Percentiles rank a stretch among this genome's conserved stretches.
These are phyloP conservation scores for Yamadazyma epiphylla DNA, from an alignment of 1,139 yeast species.

Conservation along the genomic window DNA sequence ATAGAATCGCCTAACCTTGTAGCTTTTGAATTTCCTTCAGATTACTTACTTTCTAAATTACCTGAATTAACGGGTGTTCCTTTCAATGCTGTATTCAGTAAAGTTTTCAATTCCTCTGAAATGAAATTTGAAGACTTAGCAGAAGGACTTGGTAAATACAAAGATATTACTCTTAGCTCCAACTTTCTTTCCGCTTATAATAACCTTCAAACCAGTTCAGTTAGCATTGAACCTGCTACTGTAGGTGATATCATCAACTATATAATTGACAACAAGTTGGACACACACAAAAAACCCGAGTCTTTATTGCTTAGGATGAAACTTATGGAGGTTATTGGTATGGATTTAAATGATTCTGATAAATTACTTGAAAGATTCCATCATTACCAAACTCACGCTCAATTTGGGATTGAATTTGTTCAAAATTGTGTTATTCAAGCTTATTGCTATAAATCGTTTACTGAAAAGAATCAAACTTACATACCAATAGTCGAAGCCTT, in stretches of 20 bases:
- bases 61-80: constrained; percentile 6
- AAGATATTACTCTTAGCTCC: background rate
- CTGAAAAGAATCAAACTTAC: constrained; percentile 24
- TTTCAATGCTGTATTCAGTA: constrained; percentile 9
- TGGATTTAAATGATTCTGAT: constrained; percentile 25
- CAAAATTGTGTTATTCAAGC: constrained; percentile 27
- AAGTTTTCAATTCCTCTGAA: constrained; percentile 6
- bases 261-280: constrained; percentile 22
- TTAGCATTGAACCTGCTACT: background rate
- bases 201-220: background rate
- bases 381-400: constrained; percentile 32
- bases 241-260: constrained; percentile 9
- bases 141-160: constrained; percentile 8
- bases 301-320: constrained; percentile 24
- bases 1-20: constrained; percentile 4
- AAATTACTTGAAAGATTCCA: constrained; percentile 28
- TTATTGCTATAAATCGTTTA: constrained; percentile 40
- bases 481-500: constrained; percentile 46
- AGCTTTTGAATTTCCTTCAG: constrained; percentile 8
- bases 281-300: constrained; percentile 19
- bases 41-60: constrained; percentile 6
- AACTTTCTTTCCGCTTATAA: background rate
- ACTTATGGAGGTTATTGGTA: constrained; percentile 36
- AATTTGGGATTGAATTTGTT: constrained; percentile 32
- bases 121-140: constrained; percentile 7